Evolutionary conservation across 2,329 filamentous ascomycete species (phyloP), one percentile per base, ranked within the genome.

Genomic region (Chalara sp.): DNA sequence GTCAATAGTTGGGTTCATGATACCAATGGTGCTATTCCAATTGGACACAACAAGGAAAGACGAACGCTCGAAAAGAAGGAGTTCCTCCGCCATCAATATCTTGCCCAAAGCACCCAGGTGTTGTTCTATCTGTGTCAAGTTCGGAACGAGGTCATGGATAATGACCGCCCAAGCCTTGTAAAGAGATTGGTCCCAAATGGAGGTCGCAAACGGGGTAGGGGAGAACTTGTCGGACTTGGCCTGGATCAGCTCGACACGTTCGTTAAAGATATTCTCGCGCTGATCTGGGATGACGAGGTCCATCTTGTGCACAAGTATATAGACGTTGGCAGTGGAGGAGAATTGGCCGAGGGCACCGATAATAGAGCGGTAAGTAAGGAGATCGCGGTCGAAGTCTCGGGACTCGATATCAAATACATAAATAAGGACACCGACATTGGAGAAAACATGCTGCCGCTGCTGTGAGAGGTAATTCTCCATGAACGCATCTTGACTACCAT

Each of bases 321-420:
- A 99, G 63, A 99, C 85, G 67, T 88, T 87, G 56, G 92, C 89
- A 3, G 75, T 73, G 32, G 80, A 75, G 13, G 88, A 95, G 76
- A 84, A 95, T 71, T 97, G 91, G 50, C 85, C 80, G 39, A 99
- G 78, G 1, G 93, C 93, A 46, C 85, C 82, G 60, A 97, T 89
- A 67, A 97, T 93, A 58, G 88, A 86, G 48, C 86, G 83, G 74
- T 97, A 99, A 52, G 90, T 96, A 51, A 92, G 83, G 48, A 97
- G 81, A 67, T 99, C 93, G 61, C 89, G 86, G 56, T 93, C 88
- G 62, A 96, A 89, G 68, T 97, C 93, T 66, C 90, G 86, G 13
- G 89, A 95, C 68, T 97, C 93, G 59, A 97, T 95, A 68, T 99
- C 93, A 72, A 99, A 99, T 68, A 99, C 93, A 74, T 99, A 99